Percentiles rank a stretch among this genome's conserved stretches.
These are phyloP conservation scores for Silene noctiflora DNA, from an alignment of 179 eudicot species.

Conservation along the genomic window DNA sequence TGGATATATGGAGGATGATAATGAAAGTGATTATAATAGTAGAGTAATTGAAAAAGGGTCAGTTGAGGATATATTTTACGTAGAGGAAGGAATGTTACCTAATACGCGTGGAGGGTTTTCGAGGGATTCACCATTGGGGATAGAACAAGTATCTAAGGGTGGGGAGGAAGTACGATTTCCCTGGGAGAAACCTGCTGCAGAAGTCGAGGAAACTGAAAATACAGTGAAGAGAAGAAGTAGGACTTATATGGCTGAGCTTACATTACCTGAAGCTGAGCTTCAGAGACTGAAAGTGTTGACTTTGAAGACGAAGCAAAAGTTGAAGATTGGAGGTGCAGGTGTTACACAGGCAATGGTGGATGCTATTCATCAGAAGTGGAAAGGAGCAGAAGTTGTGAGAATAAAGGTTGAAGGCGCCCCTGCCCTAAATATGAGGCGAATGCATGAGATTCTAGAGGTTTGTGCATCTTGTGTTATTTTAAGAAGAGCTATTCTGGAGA, in stretches of 20 bases:
- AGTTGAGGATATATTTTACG: constrained; percentile 86
- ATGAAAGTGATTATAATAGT: constrained; percentile 38
- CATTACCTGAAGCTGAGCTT: constrained; percentile 76
- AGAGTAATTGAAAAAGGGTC: constrained; percentile 74
- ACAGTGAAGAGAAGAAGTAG: constrained; percentile 60
- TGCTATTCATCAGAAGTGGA: constrained; percentile 75
- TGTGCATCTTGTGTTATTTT: constrained; percentile 22
- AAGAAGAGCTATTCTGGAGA: neutral
- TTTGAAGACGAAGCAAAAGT: constrained; percentile 57
- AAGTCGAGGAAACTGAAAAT: constrained; percentile 32
- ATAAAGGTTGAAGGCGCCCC: constrained; percentile 83
- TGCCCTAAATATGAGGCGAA: constrained; percentile 88
- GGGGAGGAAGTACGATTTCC: constrained; percentile 69
- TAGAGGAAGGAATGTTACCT: constrained; percentile 84
- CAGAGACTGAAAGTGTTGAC: constrained; percentile 65
- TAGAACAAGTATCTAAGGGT: constrained; percentile 41
- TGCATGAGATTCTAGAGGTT: constrained; percentile 93
- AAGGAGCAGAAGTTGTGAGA: constrained; percentile 60
- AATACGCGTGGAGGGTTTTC: constrained; percentile 81
- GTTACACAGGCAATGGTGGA: constrained; percentile 68
- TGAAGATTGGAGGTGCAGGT: constrained; percentile 66
- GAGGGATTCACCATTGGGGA: constrained; percentile 47
- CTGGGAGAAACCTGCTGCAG: constrained; percentile 62
- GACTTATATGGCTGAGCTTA: constrained; percentile 75
- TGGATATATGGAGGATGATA: constrained; percentile 68